These are phyloP conservation scores for Jaltomata sinuosa DNA, from an alignment of 257 asterid genomes.

Conservation along the genomic window DNA sequence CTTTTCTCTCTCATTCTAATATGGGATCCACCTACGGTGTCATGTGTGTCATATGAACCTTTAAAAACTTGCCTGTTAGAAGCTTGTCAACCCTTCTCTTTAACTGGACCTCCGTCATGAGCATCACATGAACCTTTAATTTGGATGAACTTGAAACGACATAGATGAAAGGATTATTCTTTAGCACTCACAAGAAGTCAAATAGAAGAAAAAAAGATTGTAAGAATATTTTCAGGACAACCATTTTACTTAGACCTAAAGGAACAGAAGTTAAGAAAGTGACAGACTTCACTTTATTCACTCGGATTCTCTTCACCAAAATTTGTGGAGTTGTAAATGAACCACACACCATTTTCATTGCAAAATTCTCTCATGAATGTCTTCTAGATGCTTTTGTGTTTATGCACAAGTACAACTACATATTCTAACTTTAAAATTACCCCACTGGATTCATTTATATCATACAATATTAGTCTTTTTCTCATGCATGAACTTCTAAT, in stretches of 20 bases:
- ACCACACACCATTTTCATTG: not conserved
- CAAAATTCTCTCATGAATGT: not conserved
- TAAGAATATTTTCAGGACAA: not conserved
- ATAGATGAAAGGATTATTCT: not conserved
- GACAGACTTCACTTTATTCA: not conserved
- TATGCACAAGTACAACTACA: not conserved
- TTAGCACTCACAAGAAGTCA: not conserved
- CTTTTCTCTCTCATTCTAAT: too few species aligned
- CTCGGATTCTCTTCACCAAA: not conserved
- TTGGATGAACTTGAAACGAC: too few species aligned
- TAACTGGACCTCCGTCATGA: too few species aligned
- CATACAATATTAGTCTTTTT: not conserved
- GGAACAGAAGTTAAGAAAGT: not conserved
- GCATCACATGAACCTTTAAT: too few species aligned
- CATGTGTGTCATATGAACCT: too few species aligned
- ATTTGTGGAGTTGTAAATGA: not conserved
- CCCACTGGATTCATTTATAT: not conserved
- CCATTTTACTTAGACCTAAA: not conserved
- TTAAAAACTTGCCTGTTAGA: too few species aligned
- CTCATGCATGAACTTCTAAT: not conserved
- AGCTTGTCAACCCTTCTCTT: too few species aligned
- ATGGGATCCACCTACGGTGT: too few species aligned
- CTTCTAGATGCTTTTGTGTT: not conserved
- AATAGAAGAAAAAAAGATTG: not conserved
- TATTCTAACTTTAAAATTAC: not conserved